phyloP scores from a whole-genome alignment of 2,329 filamentous ascomycete species.

The Trichoderma sp. region DNA sequence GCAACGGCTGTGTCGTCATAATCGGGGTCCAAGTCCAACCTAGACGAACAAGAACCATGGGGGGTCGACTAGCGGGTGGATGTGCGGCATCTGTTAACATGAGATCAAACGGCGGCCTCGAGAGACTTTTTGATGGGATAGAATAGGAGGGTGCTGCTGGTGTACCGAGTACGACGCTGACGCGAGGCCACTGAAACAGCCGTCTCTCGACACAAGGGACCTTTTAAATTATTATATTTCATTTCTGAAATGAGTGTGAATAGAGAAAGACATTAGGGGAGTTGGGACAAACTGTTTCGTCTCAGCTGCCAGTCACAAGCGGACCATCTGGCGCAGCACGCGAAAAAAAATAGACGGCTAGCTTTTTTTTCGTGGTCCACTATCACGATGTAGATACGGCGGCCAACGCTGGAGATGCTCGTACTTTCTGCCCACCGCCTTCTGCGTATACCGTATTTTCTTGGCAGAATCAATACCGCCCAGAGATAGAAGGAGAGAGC shows the following conservation, averaged over 20 bases:
- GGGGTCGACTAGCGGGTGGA: background rate
- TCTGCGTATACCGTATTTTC: background rate
- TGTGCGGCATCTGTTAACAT: background rate
- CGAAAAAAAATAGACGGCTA: background rate
- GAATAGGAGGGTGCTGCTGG: background rate
- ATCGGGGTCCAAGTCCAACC: background rate
- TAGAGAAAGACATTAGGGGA: background rate
- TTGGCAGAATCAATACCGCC: background rate
- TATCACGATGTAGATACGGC: conserved; percentile 7
- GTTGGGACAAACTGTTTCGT: background rate
- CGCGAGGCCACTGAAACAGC: background rate
- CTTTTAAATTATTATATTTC: background rate
- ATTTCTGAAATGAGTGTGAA: background rate
- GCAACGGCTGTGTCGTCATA: conserved; percentile 14
- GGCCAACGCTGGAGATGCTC: background rate
- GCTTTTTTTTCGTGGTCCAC: background rate
- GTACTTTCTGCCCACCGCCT: background rate
- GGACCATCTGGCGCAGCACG: background rate
- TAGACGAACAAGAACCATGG: background rate
- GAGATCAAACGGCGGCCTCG: background rate
- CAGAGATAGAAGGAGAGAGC: background rate
- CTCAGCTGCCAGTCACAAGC: conserved; percentile 2
- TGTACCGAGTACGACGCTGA: background rate
- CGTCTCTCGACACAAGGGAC: background rate
- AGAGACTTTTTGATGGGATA: background rate